Base-by-base conservation (phyloP, 352 stramenopile species). In the Thalassiosira mediterranea region DNA sequence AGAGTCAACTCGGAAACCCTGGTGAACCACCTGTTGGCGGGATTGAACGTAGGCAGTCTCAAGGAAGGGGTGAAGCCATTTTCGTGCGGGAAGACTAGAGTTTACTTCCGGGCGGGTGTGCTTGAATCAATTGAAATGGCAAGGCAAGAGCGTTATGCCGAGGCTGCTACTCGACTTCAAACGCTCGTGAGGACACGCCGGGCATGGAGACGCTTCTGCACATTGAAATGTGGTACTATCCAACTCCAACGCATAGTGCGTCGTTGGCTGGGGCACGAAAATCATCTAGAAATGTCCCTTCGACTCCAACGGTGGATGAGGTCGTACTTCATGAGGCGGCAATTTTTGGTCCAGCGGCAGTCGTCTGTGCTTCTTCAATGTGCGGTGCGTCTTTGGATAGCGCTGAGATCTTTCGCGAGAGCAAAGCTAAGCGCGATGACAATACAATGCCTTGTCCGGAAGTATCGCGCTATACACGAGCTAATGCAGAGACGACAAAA, bases 91-190 rank as follows among this genome's bases (percentile, higher is more conserved):
- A 97, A 97, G 78, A 97, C 94, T 11, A 94, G 92, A 38, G 90
- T 98, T 13, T 98, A 97, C 72, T 98, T 98, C 84, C 90, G 92
- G 58, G 91, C 96, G 57, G 95, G 95, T 10, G 94, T 93, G 1
- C 86, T 98, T 7, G 96, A 98, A 86, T 76, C 72, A n/a, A 89
- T 98, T 1, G 96, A 98, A 81, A 92, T 61, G 23, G 78, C 84
- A 63, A 57, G 89, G 13, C 68, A 90, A 67, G 78, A 88, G 19
- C 71, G 80, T 26, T 82, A 88, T 40, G 81, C 79, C 42, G 62
- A 82, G 15, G 76, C 72, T 62, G 85, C 84, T 2, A 59, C 79
- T 19, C 28, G 77, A 29, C 74, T 93, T 46, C 84, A 93, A 63
- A 52, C 64, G 11, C 76, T 71, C 26, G 65, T 82, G 17, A 78